Evolutionary conservation across 1,139 yeast genomes (phyloP), one percentile per base, ranked within the genome.

Genomic region (Yamadazyma mexicana): DNA sequence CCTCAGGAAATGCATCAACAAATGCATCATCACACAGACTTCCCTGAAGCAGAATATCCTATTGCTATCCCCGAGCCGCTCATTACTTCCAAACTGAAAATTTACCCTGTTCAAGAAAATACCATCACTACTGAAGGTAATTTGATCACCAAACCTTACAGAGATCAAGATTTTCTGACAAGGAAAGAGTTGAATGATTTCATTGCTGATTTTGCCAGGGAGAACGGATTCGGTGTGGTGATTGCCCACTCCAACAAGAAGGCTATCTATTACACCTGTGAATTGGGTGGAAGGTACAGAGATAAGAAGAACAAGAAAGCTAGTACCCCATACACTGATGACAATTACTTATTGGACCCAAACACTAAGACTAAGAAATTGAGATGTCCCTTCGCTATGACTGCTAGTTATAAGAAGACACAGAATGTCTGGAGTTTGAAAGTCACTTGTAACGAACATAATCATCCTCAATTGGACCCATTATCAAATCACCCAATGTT

Each of bases 261-360:
- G 55, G 82, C 82, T 30, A 77, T 77, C 44, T 77, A 77, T 55
- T 77, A 75, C 55, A 77, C 81, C n/a, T 77, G 83, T 55, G 82
- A 77, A 56, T 62, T 77, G 34, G 82, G 82, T 32, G 82, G 82
- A 17, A 64, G 76, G 31, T 77, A 77, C 52, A 64, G 82, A 44
- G 81, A 75, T 51, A 77, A 77, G 51, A 73, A 74, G 56, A 63
- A 66, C 44, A 69, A 67, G 47, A 59, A 63, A 49, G 28, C 20
- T 30, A 45, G 40, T 20, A 26, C 36, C 10, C 54, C 56, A 22
- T 72, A 61, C 34, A 54, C 59, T 24, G 70, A 62, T 29, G 65
- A 63, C 40, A 69, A 65, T 4, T 70, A 68, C 49, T 56, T 67
- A 40, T 51, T 69, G 44, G 77, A 71, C 47, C 69, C 73, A 10